These are phyloP conservation scores for Boechera divaricarpa DNA, from an alignment of 345 rosid genomes.

Conservation along the genomic window DNA sequence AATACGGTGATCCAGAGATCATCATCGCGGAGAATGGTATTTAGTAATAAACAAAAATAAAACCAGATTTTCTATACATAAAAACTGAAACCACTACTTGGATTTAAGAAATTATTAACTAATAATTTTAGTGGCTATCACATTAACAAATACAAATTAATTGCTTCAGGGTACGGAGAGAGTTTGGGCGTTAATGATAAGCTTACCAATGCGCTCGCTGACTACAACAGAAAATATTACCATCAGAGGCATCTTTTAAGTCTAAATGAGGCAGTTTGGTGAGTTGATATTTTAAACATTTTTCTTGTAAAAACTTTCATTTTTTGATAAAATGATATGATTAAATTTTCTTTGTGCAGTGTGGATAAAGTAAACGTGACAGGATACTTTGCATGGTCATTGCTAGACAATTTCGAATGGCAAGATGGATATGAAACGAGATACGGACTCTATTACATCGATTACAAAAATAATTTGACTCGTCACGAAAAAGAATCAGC, in stretches of 20 bases:
- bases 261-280: conserved; percentile 29
- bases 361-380: conserved; percentile 50
- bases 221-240: conserved; percentile 31
- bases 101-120: not conserved
- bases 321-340: not conserved
- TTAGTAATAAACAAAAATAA: too few species aligned
- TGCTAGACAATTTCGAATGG: conserved; percentile 63
- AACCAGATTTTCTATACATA: too few species aligned
- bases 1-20: conserved; percentile 24
- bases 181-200: not conserved
- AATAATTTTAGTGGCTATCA: not conserved
- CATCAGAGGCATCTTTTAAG: conserved; percentile 25
- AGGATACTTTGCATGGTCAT: conserved; percentile 61
- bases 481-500: conserved; percentile 55
- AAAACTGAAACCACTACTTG: conserved; percentile 5
- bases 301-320: not conserved
- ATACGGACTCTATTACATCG: conserved; percentile 58
- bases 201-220: conserved; percentile 17
- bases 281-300: not conserved
- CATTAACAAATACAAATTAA: not conserved
- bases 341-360: conserved; percentile 9
- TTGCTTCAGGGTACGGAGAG: conserved; percentile 24
- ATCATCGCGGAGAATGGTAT: conserved; percentile 22
- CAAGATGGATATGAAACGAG: conserved; percentile 42
- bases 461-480: conserved; percentile 48